phyloP scores from a whole-genome alignment of 768 basidiomycete genomes.

The Serendipita indica region DNA sequence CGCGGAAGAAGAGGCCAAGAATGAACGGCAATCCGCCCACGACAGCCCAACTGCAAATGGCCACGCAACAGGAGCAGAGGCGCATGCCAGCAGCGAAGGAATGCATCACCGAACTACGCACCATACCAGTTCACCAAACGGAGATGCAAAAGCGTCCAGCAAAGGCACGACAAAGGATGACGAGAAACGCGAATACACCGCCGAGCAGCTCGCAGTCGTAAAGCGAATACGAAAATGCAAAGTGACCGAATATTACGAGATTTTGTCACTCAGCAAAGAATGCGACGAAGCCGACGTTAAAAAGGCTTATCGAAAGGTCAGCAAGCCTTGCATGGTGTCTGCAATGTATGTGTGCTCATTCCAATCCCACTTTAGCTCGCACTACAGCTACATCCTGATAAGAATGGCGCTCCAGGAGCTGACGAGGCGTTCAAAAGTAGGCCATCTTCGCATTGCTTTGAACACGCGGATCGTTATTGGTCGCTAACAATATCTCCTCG shows the following conservation, averaged over 20 bases:
- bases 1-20: constrained; percentile 23
- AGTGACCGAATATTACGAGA: constrained; percentile 86
- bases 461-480: neutral
- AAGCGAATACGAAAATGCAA: constrained; percentile 76
- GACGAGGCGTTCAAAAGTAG: constrained; percentile 96
- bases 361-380: constrained; percentile 44
- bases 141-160: constrained; percentile 20
- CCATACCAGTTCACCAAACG: too few relatives aligned
- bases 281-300: constrained; percentile 79
- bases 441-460: constrained; percentile 21
- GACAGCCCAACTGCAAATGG: constrained; percentile 32
- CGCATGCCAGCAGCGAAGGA: constrained; percentile 44
- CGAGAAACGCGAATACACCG: constrained; percentile 74
- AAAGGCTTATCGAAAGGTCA: constrained; percentile 91
- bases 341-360: neutral
- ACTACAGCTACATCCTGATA: constrained; percentile 78
- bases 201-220: constrained; percentile 69
- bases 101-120: constrained; percentile 44
- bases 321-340: constrained; percentile 15
- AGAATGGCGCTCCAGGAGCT: constrained; percentile 93
- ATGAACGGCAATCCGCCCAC: constrained; percentile 23
- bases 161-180: constrained; percentile 30
- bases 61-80: constrained; percentile 40
- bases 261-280: constrained; percentile 59
- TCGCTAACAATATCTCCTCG: neutral